Conservation (phyloP, 2,329 filamentous ascomycete genomes). For the Ophiostoma montium region DNA sequence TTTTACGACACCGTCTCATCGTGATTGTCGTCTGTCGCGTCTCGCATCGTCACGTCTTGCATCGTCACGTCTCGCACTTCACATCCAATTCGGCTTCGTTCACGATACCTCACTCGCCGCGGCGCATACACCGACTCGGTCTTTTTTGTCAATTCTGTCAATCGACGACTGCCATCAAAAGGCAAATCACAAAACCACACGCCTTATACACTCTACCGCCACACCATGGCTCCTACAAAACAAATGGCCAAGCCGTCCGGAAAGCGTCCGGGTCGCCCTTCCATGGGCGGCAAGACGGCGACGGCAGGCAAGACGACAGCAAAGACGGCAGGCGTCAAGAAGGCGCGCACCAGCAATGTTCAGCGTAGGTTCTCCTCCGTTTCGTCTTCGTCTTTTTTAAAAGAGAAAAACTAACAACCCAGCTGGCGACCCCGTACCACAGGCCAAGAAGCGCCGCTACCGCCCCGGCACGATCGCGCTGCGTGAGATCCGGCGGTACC, state of each 20-base stretch:
- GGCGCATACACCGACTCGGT: no score
- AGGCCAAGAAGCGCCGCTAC: constrained; percentile 48
- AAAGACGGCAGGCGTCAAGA: not conserved
- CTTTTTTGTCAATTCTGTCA: not conserved
- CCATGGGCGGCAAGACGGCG: constrained; percentile 1
- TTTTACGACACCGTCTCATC: no score
- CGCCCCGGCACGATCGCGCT: constrained; percentile 73
- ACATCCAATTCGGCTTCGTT: no score
- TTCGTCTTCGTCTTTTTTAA: no score
- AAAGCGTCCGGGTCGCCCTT: constrained; percentile 3
- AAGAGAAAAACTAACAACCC: constrained; percentile 6
- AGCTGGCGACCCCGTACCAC: constrained; percentile 63
- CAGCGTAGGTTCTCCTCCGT: constrained; percentile 2
- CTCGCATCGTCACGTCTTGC: no score
- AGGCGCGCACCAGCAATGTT: not conserved
- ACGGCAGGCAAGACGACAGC: not conserved
- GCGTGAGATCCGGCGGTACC: constrained; percentile 82
- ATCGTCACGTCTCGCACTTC: no score
- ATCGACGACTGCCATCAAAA: no score
- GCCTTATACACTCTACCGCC: not conserved
- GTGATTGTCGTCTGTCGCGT: no score
- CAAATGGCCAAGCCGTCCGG: not conserved
- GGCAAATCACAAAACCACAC: no score
- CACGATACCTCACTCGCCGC: no score
- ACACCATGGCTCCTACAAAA: constrained; percentile 3